Percentiles rank a stretch among this genome's conserved stretches.
Conservation (phyloP, 768 basidiomycete genomes). For the Russula ochroleuca region DNA sequence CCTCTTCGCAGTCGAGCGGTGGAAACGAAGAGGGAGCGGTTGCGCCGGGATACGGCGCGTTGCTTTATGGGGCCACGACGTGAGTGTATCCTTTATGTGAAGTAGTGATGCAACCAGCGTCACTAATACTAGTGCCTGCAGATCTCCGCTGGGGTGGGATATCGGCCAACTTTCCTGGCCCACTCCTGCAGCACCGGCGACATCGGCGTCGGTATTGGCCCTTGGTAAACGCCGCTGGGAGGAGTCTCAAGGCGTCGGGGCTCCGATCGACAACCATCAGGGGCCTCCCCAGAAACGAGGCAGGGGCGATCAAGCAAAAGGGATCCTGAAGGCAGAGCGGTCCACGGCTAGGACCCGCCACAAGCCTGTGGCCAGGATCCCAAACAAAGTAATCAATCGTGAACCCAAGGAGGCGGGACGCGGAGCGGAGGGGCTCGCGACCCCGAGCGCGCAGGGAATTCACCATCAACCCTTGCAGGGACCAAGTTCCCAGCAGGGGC, state of each 20-base stretch:
- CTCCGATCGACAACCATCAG: neutral
- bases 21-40: too few species aligned
- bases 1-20: too few species aligned
- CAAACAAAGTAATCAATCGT: neutral
- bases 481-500: neutral
- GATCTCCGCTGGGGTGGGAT: too few species aligned
- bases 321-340: neutral
- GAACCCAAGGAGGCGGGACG: constrained; percentile 1
- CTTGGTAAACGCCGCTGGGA: neutral
- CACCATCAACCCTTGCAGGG: neutral
- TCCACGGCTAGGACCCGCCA: neutral
- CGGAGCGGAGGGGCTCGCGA: constrained; percentile 1
- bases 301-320: neutral
- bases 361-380: neutral
- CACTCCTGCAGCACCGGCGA: neutral
- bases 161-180: too few species aligned
- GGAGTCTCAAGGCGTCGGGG: neutral
- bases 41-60: too few species aligned
- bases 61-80: too few species aligned
- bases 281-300: neutral
- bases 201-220: neutral
- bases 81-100: too few species aligned
- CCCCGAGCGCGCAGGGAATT: neutral
- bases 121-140: too few species aligned
- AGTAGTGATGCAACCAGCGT: too few species aligned